phyloP scores from a whole-genome alignment of 805 yeast species.

The Saccharomycopsis sp. region DNA sequence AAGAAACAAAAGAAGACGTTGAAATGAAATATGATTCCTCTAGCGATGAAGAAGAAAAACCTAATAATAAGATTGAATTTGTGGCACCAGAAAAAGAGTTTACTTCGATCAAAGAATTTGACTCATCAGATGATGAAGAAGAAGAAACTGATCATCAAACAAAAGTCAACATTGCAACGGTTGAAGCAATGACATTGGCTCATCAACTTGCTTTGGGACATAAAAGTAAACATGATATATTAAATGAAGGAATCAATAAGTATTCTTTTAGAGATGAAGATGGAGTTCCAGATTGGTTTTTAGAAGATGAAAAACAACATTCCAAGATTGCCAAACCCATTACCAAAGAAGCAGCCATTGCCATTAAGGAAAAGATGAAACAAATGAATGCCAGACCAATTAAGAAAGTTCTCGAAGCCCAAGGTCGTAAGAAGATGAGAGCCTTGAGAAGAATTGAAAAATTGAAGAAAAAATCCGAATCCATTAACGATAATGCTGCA shows the following conservation, averaged over 20 bases:
- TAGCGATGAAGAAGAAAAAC: constrained; percentile 19
- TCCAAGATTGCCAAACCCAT: constrained; percentile 82
- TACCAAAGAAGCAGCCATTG: constrained; percentile 85
- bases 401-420: constrained; percentile 96
- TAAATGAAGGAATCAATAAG: constrained; percentile 89
- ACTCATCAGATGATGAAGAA: constrained; percentile 24
- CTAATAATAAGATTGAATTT: constrained; percentile 33
- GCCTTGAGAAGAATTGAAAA: constrained; percentile 80
- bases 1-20: constrained; percentile 14
- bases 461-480: constrained; percentile 84
- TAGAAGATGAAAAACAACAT: constrained; percentile 85
- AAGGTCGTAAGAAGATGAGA: constrained; percentile 92
- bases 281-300: constrained; percentile 92
- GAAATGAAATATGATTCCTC: constrained; percentile 19
- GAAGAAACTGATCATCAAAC: constrained; percentile 44
- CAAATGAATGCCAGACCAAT: constrained; percentile 95
- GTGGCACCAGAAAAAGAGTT: constrained; percentile 35
- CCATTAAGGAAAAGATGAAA: constrained; percentile 62
- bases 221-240: constrained; percentile 68
- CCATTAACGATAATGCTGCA: constrained; percentile 77
- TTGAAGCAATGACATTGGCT: constrained; percentile 95
- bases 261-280: constrained; percentile 87
- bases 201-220: constrained; percentile 91
- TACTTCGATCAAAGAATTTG: too few species aligned
- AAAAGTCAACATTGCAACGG: constrained; percentile 78